Evolutionary conservation across 306 rosid species (phyloP).

Genomic region (Vachellia pachyceras): DNA sequence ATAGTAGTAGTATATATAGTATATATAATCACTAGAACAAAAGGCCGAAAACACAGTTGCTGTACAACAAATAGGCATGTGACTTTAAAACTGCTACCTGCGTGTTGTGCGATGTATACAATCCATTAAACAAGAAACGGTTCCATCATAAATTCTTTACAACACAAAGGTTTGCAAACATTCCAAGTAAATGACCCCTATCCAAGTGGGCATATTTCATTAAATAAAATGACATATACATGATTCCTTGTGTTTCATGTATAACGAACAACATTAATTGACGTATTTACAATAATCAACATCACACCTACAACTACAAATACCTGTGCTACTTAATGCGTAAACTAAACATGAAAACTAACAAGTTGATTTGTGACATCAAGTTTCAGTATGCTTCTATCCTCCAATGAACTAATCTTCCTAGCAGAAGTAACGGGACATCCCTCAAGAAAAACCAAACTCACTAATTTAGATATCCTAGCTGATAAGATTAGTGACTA

Average conservation of each 20-base stretch:
- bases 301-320: constrained; percentile 9
- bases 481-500: neutral
- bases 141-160: neutral
- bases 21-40: no score
- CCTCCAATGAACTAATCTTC: constrained; percentile 12
- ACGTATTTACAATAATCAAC: neutral
- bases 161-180: neutral
- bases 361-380: neutral
- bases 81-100: no score
- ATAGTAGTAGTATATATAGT: no score
- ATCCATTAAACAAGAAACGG: neutral
- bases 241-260: neutral
- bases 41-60: no score
- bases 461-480: constrained; percentile 8
- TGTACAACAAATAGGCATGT: no score
- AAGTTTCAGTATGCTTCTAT: constrained; percentile 21
- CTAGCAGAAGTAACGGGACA: neutral
- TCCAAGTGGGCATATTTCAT: neutral
- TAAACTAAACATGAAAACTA: neutral
- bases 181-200: neutral
- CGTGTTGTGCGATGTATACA: no score
- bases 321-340: constrained; percentile 19
- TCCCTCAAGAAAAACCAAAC: constrained; percentile 20
- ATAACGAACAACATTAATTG: neutral
- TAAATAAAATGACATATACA: neutral